Evolutionary conservation across 352 stramenopile species (phyloP).

Genomic region (Phytophthora palmivora): DNA sequence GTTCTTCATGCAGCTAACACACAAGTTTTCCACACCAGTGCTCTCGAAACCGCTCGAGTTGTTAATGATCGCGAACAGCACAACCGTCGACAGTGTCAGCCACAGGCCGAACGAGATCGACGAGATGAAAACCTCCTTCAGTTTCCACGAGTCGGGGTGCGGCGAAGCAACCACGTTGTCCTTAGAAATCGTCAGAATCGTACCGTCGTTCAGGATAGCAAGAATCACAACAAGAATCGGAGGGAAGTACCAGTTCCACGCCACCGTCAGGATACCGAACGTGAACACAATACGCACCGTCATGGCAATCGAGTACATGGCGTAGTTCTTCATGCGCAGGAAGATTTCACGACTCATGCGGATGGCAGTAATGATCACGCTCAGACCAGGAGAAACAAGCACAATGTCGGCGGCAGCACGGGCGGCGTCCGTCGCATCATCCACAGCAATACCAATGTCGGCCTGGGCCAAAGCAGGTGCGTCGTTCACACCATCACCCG

Average conservation of each 20-base stretch:
- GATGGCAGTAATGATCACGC: slow-evolving; percentile 91
- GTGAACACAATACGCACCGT: slow-evolving; percentile 90
- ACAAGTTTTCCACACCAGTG: slow-evolving; percentile 67
- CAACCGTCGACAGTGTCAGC: slow-evolving; percentile 69
- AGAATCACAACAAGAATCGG: slow-evolving; percentile 91
- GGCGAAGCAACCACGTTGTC: slow-evolving; percentile 75
- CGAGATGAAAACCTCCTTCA: slow-evolving; percentile 74
- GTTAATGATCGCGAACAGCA: slow-evolving; percentile 67
- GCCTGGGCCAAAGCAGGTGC: slow-evolving; percentile 89
- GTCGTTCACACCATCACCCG: slow-evolving; percentile 93
- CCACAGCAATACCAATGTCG: slow-evolving; percentile 93
- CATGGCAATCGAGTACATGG: slow-evolving; percentile 92
- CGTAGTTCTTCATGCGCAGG: slow-evolving; percentile 92
- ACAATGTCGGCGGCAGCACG: slow-evolving; percentile 92
- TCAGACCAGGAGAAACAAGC: slow-evolving; percentile 87
- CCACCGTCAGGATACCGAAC: slow-evolving; percentile 89
- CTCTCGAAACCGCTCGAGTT: slow-evolving; percentile 64
- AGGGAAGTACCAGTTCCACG: slow-evolving; percentile 90
- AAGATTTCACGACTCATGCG: slow-evolving; percentile 91
- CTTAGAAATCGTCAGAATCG: slow-evolving; percentile 84
- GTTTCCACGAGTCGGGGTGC: slow-evolving; percentile 73
- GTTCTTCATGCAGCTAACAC: slow-evolving; percentile 61
- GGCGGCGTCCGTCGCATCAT: slow-evolving; percentile 89
- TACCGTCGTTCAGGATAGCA: slow-evolving; percentile 91
- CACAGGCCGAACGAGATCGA: slow-evolving; percentile 75